Conservation (phyloP, 768 basidiomycete genomes). For the Tylopilus intermedius region DNA sequence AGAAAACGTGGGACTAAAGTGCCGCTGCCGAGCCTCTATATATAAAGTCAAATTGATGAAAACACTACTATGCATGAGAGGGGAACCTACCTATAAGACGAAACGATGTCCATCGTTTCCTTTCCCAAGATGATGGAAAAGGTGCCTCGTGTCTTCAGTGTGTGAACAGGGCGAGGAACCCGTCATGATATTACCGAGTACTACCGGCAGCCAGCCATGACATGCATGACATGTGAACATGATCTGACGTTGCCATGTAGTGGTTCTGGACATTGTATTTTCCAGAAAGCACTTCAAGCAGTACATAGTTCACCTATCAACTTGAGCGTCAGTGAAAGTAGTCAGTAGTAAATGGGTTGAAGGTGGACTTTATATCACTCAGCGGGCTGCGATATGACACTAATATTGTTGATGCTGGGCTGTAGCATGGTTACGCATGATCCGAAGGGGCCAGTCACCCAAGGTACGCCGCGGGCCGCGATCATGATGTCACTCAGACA, state of each 20-base stretch:
- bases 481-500: too few species aligned
- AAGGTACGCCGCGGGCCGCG: too few species aligned
- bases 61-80: not conserved
- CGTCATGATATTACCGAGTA: too few species aligned
- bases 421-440: too few species aligned
- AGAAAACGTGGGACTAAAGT: not conserved
- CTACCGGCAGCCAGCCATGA: not conserved
- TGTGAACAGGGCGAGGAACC: not conserved
- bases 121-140: not conserved
- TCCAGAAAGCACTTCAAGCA: not conserved
- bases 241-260: not conserved
- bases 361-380: too few species aligned
- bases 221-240: not conserved
- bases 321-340: too few species aligned
- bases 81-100: not conserved
- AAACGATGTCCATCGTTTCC: not conserved
- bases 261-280: not conserved
- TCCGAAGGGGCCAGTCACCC: too few species aligned
- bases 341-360: too few species aligned
- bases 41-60: not conserved
- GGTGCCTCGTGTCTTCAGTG: not conserved
- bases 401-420: too few species aligned
- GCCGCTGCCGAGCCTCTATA: not conserved
- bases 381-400: too few species aligned
- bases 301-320: not conserved